Evolutionary conservation across 371 early-diverging fungal genomes (phyloP).

Genomic region (Amoeboaphelidium protococcarum): DNA sequence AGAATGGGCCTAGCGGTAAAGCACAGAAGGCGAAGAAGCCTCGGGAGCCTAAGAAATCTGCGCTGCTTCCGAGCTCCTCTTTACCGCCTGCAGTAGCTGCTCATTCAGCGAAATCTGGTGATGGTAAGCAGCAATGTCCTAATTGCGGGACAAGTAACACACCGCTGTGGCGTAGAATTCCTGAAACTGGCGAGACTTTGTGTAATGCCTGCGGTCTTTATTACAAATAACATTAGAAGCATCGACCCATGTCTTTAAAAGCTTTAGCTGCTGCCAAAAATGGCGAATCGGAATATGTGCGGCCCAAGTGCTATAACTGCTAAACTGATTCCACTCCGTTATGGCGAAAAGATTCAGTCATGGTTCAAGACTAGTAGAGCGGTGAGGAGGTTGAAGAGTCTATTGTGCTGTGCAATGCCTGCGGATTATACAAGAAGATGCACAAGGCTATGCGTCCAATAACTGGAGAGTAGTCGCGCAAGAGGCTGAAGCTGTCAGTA

Average conservation of each 20-base stretch:
- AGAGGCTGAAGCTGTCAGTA: too few relatives aligned
- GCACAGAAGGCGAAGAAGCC: too few relatives aligned
- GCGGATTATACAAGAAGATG: not conserved
- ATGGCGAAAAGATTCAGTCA: not conserved
- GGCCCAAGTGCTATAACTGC: not conserved
- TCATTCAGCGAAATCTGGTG: not conserved
- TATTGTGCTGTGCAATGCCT: not conserved
- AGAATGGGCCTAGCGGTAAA: too few relatives aligned
- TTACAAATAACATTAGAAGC: conserved; percentile 9
- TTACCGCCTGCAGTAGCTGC: conserved; percentile 5
- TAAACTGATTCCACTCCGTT: not conserved
- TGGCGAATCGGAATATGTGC: not conserved
- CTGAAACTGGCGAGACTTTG: not conserved
- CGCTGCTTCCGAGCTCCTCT: too few relatives aligned
- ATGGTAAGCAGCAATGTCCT: not conserved
- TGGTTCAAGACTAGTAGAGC: too few relatives aligned
- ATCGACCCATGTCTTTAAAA: conserved; percentile 1
- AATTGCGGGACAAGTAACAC: not conserved
- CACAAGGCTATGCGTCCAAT: not conserved
- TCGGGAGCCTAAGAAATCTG: too few relatives aligned
- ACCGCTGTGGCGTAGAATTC: not conserved
- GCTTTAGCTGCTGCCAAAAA: too few relatives aligned
- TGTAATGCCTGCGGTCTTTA: conserved; percentile 18
- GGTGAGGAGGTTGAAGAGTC: not conserved
- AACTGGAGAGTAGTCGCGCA: not conserved